These are phyloP conservation scores for Pseudogymnoascus sp. DNA, from an alignment of 2,329 filamentous ascomycete species.

Conservation along the genomic window DNA sequence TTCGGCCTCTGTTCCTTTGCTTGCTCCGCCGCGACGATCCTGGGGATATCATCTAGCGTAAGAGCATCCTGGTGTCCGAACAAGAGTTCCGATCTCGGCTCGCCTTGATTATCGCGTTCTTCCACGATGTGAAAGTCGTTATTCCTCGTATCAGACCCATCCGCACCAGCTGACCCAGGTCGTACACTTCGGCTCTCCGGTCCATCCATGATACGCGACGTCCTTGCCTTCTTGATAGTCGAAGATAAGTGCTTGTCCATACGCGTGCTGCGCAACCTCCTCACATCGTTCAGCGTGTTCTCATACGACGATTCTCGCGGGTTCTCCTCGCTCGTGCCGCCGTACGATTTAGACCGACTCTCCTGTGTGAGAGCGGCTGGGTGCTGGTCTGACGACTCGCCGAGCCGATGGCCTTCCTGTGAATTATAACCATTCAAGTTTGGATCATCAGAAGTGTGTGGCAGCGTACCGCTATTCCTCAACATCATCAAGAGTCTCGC, in stretches of 20 bases:
- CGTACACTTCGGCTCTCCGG: slow-evolving; percentile 60
- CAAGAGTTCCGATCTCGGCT: slow-evolving; percentile 67
- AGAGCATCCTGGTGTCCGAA: slow-evolving; percentile 87
- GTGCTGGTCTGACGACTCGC: slow-evolving; percentile 34
- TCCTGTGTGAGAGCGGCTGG: slow-evolving; percentile 52
- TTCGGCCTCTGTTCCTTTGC: slow-evolving; percentile 81
- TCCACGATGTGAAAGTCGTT: slow-evolving; percentile 70
- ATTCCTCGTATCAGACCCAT: slow-evolving; percentile 43
- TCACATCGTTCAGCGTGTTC: slow-evolving; percentile 91
- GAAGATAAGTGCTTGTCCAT: slow-evolving; percentile 92
- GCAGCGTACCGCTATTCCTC: slow-evolving; percentile 70
- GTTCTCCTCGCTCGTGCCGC: slow-evolving; percentile 49
- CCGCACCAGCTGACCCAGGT: slow-evolving; percentile 62
- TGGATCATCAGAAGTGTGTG: slow-evolving; percentile 65
- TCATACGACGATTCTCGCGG: slow-evolving; percentile 73
- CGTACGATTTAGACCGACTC: slow-evolving; percentile 65
- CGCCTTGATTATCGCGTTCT: slow-evolving; percentile 60
- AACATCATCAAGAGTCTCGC: slow-evolving; percentile 83
- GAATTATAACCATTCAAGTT: slow-evolving; percentile 59
- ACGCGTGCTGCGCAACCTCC: slow-evolving; percentile 80
- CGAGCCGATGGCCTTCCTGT: slow-evolving; percentile 50
- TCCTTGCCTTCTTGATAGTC: slow-evolving; percentile 81
- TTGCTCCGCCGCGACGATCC: slow-evolving; percentile 92
- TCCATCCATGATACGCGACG: slow-evolving; percentile 86
- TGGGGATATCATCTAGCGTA: slow-evolving; percentile 89